Conservation (phyloP, 2,329 filamentous ascomycete genomes). For the Cercospora canescens region DNA sequence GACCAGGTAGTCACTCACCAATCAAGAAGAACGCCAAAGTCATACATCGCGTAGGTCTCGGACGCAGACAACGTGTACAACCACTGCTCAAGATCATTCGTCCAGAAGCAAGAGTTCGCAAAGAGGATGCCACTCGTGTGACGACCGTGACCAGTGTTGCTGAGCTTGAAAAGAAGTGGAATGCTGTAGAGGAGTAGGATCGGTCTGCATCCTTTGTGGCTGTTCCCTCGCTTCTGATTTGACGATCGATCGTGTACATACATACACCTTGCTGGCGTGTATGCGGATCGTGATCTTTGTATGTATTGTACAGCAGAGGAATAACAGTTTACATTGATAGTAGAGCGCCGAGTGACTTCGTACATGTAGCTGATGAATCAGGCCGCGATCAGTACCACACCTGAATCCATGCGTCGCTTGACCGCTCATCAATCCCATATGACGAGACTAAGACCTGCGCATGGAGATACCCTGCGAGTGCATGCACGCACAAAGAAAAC, state of each 20-base stretch:
- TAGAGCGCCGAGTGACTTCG: neutral
- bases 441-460: too few relatives aligned
- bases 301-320: neutral
- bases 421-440: too few relatives aligned
- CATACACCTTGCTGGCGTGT: neutral
- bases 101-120: conserved; percentile 17
- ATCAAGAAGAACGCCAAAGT: conserved; percentile 34
- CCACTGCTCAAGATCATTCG: conserved; percentile 39
- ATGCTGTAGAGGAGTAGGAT: neutral
- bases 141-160: conserved; percentile 18
- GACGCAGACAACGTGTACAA: conserved; percentile 48
- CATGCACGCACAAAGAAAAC: too few relatives aligned
- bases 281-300: neutral
- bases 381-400: too few relatives aligned
- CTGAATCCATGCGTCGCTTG: too few relatives aligned
- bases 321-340: neutral
- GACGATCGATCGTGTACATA: neutral
- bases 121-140: conserved; percentile 13
- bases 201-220: too few relatives aligned
- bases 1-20: conserved; percentile 20
- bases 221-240: neutral
- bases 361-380: neutral
- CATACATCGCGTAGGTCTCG: conserved; percentile 49
- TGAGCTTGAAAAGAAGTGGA: conserved; percentile 13
- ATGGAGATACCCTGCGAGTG: too few relatives aligned